phyloP scores from a whole-genome alignment of 2,329 filamentous ascomycete genomes.

The Sporothrix curviconia region DNA sequence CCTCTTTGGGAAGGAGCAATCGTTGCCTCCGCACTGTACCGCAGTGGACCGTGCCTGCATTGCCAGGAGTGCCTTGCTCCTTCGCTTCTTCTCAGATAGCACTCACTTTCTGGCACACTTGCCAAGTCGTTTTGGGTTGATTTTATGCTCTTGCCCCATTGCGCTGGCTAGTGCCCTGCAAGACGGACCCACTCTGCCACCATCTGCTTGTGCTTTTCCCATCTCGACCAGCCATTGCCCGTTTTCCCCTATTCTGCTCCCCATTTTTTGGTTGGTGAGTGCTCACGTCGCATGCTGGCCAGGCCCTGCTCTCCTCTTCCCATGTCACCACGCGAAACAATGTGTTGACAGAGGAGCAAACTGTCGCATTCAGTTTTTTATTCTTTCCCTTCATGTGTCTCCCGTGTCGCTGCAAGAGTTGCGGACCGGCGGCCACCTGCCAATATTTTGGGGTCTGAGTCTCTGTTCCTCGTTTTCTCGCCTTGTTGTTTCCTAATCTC shows the following conservation, averaged over 20 bases:
- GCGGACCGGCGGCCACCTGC: background rate
- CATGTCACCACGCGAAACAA: conserved; percentile 11
- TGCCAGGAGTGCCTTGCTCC: background rate
- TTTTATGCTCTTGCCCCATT: background rate
- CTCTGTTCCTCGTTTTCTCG: background rate
- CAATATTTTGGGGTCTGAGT: background rate
- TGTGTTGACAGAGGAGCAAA: conserved; percentile 1
- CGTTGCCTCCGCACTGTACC: background rate
- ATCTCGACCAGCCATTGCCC: background rate
- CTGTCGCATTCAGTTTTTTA: background rate
- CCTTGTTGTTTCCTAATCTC: background rate
- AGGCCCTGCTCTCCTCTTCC: conserved; percentile 9
- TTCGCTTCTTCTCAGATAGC: background rate
- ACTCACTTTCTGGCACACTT: background rate
- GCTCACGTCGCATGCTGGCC: conserved; percentile 6
- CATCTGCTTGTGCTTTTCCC: conserved; percentile 2
- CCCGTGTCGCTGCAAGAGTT: background rate
- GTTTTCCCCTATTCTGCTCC: conserved; percentile 7
- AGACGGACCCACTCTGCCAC: background rate
- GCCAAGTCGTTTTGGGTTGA: no score
- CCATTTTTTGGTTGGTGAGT: conserved; percentile 10
- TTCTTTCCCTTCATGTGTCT: background rate
- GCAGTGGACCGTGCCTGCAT: background rate
- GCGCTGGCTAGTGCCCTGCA: background rate
- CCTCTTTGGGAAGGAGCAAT: background rate